Percentiles rank a stretch among this genome's conserved stretches.
Evolutionary conservation across 306 rosid genomes (phyloP).

Genomic region (Citrullus amarus): DNA sequence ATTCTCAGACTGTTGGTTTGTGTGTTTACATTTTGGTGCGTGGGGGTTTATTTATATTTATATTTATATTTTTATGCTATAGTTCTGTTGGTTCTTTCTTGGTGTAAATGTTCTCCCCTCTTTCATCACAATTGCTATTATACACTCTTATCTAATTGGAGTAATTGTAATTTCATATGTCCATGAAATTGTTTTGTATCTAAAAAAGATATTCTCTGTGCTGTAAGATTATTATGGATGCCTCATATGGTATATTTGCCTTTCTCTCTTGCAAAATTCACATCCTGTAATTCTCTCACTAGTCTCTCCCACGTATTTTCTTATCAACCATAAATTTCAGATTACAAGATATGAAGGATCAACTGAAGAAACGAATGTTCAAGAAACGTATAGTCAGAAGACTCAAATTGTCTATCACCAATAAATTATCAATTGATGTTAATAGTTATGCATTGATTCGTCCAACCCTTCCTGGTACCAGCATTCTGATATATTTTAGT

Average conservation of each 20-base stretch:
- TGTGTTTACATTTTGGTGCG: neutral
- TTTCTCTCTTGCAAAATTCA: neutral
- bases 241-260: neutral
- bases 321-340: constrained; percentile 28
- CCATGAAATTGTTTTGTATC: no score
- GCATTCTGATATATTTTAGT: constrained; percentile 6
- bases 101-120: no score
- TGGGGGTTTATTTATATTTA: neutral
- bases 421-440: constrained; percentile 62
- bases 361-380: constrained; percentile 83
- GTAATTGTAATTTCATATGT: no score
- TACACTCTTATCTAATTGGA: no score
- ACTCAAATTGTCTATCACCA: constrained; percentile 46
- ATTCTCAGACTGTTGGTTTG: neutral
- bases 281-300: neutral
- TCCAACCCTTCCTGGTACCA: constrained; percentile 64
- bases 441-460: constrained; percentile 80
- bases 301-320: neutral
- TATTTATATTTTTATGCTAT: no score
- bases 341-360: constrained; percentile 79
- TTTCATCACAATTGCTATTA: no score
- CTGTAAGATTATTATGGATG: neutral
- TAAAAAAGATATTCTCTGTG: neutral
- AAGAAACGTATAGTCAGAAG: constrained; percentile 66
- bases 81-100: no score